Base-by-base conservation (phyloP, 2,329 filamentous ascomycete genomes). In the Nannizziopsis arthrosporioides region DNA sequence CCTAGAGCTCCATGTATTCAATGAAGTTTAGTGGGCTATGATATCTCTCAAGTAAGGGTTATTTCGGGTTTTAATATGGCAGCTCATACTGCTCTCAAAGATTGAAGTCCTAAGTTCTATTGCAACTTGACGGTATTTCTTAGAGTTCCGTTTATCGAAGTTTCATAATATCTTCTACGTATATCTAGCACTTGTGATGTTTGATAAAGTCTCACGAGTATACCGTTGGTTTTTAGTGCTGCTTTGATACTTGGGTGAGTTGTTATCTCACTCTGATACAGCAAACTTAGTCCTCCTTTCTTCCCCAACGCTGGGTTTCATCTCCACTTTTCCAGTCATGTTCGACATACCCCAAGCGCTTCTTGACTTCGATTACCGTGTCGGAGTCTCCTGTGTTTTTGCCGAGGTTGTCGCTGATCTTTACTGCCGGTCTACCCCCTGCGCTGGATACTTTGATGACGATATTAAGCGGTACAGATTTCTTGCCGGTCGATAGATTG, bases 381-480 rank as follows among this genome's bases (percentile, higher is more conserved):
- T 74, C 74, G 58, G 80, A 78, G 61, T 95, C 84, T 6, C 92
- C 92, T 0, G 88, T 96, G 61, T 98, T 98, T 74, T 98, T 98
- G 40, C 88, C 79, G 55, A 82, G 75, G 61, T 96, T 95, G 64
- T 90, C 84, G 54, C 81, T 95, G 56, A 98, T 85, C 73, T 98
- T 98, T 61, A 98, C 80, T 2, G 92, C 89, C 0, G 83, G 78
- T 41, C 81, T 78, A 5, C 89, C 89, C 11, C 73, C 78, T 0
- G 88, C 92, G 8, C 85, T 88, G 53, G 85, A 86, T 52, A 98
- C 76, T 70, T 98, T 98, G 69, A 98, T 95, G 56, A 98, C 92
- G 59, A 98, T 98, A 60, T 98, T 98, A 47, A 98, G 71, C 0
- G 92, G 92, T 12, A 81, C 79, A 0, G 89, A 95, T 68, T 95